A percentile compares a stretch with the other conserved stretches of the same genome.
Conservation (phyloP, 495 filamentous ascomycete genomes). For the Saxophila tyrrhenica region DNA sequence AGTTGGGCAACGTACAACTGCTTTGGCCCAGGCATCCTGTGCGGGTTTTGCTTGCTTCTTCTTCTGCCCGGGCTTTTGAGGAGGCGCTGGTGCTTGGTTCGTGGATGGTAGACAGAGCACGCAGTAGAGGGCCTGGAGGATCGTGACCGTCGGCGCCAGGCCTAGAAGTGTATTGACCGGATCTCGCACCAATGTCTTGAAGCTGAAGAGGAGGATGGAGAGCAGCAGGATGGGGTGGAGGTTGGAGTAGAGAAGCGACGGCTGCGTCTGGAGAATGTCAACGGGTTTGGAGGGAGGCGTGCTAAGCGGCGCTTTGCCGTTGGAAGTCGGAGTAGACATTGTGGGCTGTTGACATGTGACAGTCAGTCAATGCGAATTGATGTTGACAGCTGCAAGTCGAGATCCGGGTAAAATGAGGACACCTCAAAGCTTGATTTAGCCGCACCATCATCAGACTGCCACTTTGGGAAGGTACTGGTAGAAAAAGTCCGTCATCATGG, state of each 20-base stretch:
- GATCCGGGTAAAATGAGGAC: no score
- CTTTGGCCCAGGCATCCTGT: conserved; percentile 17
- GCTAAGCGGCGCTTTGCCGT: not conserved
- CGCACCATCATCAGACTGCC: no score
- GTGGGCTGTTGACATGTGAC: not conserved
- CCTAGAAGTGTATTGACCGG: conserved; percentile 54
- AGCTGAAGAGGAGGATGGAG: conserved; percentile 46
- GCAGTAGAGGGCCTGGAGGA: conserved; percentile 57
- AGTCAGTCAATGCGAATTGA: no score
- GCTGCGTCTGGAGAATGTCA: conserved; percentile 37
- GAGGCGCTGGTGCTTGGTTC: conserved; percentile 28
- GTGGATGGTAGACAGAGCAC: conserved; percentile 62
- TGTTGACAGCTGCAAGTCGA: no score
- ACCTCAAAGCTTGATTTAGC: no score
- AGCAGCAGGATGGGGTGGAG: conserved; percentile 58
- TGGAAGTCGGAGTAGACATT: not conserved
- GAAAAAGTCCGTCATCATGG: no score
- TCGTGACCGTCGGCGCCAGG: conserved; percentile 48
- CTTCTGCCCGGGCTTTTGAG: conserved; percentile 24
- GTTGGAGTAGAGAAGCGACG: conserved; percentile 43
- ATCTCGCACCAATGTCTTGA: conserved; percentile 55
- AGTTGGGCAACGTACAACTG: conserved; percentile 23
- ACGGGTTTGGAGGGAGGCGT: conserved; percentile 20
- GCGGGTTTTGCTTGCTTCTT: conserved; percentile 20
- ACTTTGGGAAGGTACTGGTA: no score